A percentile compares a stretch with the other conserved stretches of the same genome.
Conservation (phyloP, 768 basidiomycete species). For the Mycena kentingensis region DNA sequence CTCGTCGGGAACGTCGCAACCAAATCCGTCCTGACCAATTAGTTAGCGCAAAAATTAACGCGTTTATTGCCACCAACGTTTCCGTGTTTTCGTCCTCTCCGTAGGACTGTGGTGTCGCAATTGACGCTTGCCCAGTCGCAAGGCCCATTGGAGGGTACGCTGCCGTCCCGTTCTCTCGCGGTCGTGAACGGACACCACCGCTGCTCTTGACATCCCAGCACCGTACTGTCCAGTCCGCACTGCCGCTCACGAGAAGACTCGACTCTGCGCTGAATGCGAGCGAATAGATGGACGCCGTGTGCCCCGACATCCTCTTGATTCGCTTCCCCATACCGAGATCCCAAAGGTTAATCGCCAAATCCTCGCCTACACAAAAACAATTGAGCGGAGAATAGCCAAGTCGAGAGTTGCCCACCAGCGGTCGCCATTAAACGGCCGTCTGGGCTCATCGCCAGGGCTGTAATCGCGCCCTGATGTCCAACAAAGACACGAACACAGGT, state of each 20-base stretch:
- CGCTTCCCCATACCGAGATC: constrained; percentile 93
- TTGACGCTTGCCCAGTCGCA: constrained; percentile 35
- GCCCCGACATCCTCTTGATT: constrained; percentile 96
- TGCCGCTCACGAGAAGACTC: constrained; percentile 84
- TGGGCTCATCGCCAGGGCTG: constrained; percentile 85
- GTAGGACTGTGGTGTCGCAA: constrained; percentile 33
- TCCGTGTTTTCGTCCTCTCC: constrained; percentile 63
- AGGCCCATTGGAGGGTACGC: constrained; percentile 25
- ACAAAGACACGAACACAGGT: constrained; percentile 93
- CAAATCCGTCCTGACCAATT: constrained; percentile 67
- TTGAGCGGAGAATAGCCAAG: neutral
- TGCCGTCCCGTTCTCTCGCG: constrained; percentile 56
- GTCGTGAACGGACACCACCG: constrained; percentile 62
- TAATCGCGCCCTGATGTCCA: constrained; percentile 89
- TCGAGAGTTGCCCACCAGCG: constrained; percentile 59
- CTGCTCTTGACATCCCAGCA: constrained; percentile 93
- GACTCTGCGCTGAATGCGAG: constrained; percentile 93
- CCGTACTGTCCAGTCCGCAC: constrained; percentile 95
- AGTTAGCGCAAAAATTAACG: constrained; percentile 2
- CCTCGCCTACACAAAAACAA: constrained; percentile 63
- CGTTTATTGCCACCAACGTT: constrained; percentile 56
- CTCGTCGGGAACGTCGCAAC: constrained; percentile 93
- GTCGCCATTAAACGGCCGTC: constrained; percentile 94
- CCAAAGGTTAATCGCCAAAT: constrained; percentile 94
- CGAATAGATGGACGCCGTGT: constrained; percentile 85